Evolutionary conservation across 352 stramenopile genomes (phyloP), one percentile per base, ranked within the genome.

Genomic region (Globisporangium nunn): DNA sequence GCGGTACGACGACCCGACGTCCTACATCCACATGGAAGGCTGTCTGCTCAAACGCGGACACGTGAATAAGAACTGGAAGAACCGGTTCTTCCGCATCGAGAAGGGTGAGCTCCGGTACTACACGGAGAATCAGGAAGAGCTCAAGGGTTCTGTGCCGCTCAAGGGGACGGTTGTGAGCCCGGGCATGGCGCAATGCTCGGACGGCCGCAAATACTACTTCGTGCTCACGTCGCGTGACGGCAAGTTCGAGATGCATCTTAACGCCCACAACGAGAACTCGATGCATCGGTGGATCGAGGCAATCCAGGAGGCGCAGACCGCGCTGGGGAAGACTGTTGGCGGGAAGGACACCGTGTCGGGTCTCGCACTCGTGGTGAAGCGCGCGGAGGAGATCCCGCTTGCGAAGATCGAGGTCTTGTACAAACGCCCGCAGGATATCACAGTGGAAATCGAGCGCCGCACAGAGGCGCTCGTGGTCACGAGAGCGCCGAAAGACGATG

Each of bases 271-370:
- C 37, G 83, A 95, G 43, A 74, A 71, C 30, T 80, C 77, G n/a
- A 95, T 95, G 85, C 83, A 91, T 35, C 66, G 78, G 30, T 95
- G 85, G 85, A 91, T 95, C 52, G 80, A 95, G 54, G 85, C 82
- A 37, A 64, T 95, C 41, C 79, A 91, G 61, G 80, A 92, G 59
- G 81, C 81, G 3, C 71, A 93, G 53, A 81, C 71, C 5, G 77
- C 81, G 14, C 56, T 93, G 18, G 64, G 71, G 12, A 65, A 63
- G 23, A 78, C 73, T 52, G 53, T 40, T 6, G 73, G 71, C 11
- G 61, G 65, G 6, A 84, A 78, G 49, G 79, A 64, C 37, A 90
- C 78, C 0, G 78, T 90, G 8, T 67, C 73, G 0, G 83, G 81
- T 0, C 63, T 93, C 18, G 80, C 78, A 6, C 64, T 90, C 10